Percentiles rank a stretch among this genome's conserved stretches.
These are phyloP conservation scores for Xylaria digitata DNA, from an alignment of 2,329 filamentous ascomycete genomes.

Conservation along the genomic window DNA sequence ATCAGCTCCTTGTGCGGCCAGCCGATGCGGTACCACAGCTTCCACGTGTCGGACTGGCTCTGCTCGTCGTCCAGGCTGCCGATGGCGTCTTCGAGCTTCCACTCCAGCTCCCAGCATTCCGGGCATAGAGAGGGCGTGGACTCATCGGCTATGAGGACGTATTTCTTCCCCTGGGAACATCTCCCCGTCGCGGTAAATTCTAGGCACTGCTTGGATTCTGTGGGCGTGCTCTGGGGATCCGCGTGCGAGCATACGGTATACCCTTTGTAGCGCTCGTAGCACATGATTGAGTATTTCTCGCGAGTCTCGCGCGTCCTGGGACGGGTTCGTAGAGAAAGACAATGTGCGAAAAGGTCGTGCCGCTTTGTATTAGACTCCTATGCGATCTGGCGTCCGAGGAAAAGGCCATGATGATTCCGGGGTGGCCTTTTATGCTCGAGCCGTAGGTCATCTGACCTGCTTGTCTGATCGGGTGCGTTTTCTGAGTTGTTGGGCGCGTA, in stretches of 20 bases:
- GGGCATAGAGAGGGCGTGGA: background rate
- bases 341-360: background rate
- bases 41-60: conserved; percentile 13
- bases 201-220: conserved; percentile 3
- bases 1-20: background rate
- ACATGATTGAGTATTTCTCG: conserved; percentile 6
- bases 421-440: conserved; percentile 2
- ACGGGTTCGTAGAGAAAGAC: background rate
- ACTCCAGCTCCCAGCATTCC: background rate
- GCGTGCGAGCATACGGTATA: conserved; percentile 17
- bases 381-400: background rate
- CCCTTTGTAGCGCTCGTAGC: conserved; percentile 23
- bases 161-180: conserved; percentile 15
- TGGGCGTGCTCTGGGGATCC: conserved; percentile 21
- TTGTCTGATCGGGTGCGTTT: background rate
- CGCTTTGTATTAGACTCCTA: background rate
- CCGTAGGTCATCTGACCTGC: background rate
- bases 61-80: conserved; percentile 11
- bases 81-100: conserved; percentile 5
- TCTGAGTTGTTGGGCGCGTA: background rate
- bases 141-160: background rate
- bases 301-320: background rate
- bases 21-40: conserved; percentile 26
- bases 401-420: background rate
- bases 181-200: background rate